These are phyloP conservation scores for Echinosophora koreensis DNA, from an alignment of 306 rosid genomes.

Conservation along the genomic window DNA sequence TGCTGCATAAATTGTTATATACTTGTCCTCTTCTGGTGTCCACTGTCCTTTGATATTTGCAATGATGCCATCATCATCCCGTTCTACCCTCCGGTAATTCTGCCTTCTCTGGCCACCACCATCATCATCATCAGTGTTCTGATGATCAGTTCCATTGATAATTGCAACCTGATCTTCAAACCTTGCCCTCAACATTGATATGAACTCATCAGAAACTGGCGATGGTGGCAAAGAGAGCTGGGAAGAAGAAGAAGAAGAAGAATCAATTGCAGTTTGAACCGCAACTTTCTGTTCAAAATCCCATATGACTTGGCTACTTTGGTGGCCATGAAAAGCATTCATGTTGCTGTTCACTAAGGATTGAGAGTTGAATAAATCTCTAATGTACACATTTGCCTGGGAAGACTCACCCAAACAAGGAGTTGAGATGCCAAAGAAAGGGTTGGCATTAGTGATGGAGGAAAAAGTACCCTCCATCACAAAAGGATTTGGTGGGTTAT, in stretches of 20 bases:
- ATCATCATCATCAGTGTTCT: background rate
- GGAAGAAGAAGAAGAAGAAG: background rate
- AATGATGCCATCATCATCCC: background rate
- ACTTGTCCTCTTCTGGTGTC: slow-evolving; percentile 69
- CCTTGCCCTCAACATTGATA: background rate
- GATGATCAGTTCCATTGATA: background rate
- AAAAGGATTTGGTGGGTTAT: background rate
- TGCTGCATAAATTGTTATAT: background rate
- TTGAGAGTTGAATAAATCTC: background rate
- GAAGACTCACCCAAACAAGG: slow-evolving; percentile 1
- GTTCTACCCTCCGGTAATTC: background rate
- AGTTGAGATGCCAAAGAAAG: slow-evolving; percentile 27
- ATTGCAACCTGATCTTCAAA: slow-evolving; percentile 14
- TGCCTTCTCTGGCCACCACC: background rate
- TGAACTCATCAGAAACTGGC: slow-evolving; percentile 26
- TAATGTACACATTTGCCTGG: slow-evolving; percentile 7
- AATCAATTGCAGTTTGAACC: background rate
- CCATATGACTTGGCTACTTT: slow-evolving; percentile 18
- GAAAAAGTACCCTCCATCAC: slow-evolving; percentile 24
- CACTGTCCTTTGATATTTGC: slow-evolving; percentile 64
- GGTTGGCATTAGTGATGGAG: slow-evolving; percentile 27
- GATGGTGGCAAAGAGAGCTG: background rate
- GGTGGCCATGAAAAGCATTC: slow-evolving; percentile 44
- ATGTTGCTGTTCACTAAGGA: background rate
- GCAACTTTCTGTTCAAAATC: slow-evolving; percentile 21